Conservation (phyloP, 2,329 filamentous ascomycete genomes). For the Colletotrichum zoysiae region DNA sequence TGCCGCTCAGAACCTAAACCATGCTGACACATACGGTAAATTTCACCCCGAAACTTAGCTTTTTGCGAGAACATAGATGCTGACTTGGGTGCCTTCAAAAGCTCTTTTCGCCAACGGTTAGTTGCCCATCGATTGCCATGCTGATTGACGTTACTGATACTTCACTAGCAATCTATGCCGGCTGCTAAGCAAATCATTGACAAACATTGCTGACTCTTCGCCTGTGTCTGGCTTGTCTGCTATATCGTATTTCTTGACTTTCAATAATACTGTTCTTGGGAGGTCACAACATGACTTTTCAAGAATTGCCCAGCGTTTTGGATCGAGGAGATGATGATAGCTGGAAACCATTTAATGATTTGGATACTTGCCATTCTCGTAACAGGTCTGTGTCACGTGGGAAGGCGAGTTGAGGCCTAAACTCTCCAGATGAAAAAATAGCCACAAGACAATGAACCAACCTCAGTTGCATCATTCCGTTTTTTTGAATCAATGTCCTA, state of each 20-base stretch:
- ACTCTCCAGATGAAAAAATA: neutral
- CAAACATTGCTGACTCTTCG: neutral
- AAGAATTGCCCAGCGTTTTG: neutral
- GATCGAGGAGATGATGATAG: neutral
- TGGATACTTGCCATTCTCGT: neutral
- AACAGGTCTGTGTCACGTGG: neutral
- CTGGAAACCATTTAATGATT: too few relatives aligned
- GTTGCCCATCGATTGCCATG: neutral
- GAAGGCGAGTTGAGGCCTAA: too few relatives aligned
- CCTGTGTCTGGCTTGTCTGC: too few relatives aligned
- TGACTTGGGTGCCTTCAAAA: neutral
- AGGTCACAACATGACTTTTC: too few relatives aligned
- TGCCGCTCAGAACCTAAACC: slow-evolving; percentile 65
- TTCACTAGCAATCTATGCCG: slow-evolving; percentile 50
- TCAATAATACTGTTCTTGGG: too few relatives aligned
- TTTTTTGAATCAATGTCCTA: neutral
- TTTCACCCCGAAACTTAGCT: neutral
- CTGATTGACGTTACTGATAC: neutral
- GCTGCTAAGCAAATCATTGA: slow-evolving; percentile 50
- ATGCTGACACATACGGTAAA: slow-evolving; percentile 70
- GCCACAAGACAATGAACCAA: neutral
- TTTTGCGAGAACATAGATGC: neutral
- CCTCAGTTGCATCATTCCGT: neutral
- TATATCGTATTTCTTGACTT: neutral
- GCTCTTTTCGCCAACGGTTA: slow-evolving; percentile 52